A percentile compares a stretch with the other conserved stretches of the same genome.
phyloP scores from a whole-genome alignment of 2,329 filamentous ascomycete genomes.

The Tolypocladium pustulatum region DNA sequence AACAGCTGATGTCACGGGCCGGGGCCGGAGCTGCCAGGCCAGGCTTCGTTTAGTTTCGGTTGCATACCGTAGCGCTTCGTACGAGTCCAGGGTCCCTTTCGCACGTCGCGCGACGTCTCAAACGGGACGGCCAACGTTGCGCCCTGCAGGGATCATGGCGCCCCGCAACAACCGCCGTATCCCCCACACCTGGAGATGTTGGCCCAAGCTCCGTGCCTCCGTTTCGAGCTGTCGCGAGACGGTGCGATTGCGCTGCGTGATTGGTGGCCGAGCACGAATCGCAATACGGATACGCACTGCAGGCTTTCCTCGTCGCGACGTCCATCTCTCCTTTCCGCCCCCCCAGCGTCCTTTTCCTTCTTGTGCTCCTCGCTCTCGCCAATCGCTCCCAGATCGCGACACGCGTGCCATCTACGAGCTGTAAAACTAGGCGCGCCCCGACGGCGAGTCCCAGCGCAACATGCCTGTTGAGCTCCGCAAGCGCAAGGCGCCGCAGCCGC shows the following conservation, averaged over 20 bases:
- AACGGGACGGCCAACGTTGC: not conserved
- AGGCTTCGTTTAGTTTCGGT: no score
- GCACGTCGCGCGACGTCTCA: not conserved
- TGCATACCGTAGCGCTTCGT: no score
- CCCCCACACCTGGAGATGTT: not conserved
- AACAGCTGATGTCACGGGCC: not conserved
- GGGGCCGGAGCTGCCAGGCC: not conserved
- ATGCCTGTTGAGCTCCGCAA: conserved; percentile 53
- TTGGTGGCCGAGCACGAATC: not conserved
- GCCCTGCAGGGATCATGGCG: not conserved
- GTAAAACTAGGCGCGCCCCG: not conserved
- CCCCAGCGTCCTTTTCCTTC: not conserved
- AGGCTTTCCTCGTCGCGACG: not conserved
- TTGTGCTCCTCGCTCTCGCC: not conserved
- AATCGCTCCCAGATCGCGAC: not conserved
- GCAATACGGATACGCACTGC: not conserved
- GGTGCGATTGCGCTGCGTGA: not conserved
- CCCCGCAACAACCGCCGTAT: not conserved
- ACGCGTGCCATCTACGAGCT: not conserved
- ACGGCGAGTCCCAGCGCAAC: conserved; percentile 21
- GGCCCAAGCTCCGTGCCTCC: not conserved
- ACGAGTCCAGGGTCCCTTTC: not conserved
- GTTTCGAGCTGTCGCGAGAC: not conserved
- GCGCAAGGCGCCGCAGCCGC: conserved; percentile 45
- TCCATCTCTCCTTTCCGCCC: not conserved